Evolutionary conservation across 1,284 basidiomycete species (phyloP), one percentile per base, ranked within the genome.

Genomic region (Leccinum pachyderme): DNA sequence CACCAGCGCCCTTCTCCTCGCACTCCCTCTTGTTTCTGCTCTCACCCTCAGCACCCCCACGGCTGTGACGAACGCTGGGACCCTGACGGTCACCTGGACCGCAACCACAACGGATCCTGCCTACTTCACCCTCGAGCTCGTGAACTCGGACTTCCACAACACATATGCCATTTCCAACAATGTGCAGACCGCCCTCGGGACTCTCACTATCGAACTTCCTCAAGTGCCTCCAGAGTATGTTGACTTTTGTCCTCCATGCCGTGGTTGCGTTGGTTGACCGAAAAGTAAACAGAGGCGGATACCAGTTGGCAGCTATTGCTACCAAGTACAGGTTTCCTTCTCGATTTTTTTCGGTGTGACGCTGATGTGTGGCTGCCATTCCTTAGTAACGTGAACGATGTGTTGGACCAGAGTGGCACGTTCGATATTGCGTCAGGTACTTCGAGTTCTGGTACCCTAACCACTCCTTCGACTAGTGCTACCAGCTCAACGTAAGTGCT

Each of bases 91-190:
- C 52, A 70, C 63, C 2, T 88, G 85, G 84, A 68, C 74, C 0
- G 65, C 70, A 4, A 47, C 53, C 2, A 49, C 73, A 5, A 59
- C 58, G 7, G 86, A 88, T 62, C 73, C 80, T 55, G 55, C 55
- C 3, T 53, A 50, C 7, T 77, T 78, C 61, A 62, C 71, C 15
- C 29, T 81, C 13, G 73, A 77, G 60, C 68, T 88, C 48, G 51
- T 61, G 49, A 84, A 86, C 68, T 15, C 60, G 0, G n/a, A 44
- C 0, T 86, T 88, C 77, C 71, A 84, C 68, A 71, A 81, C 57
- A 57, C 75, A 0, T 80, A 80, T 49, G 85, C 80, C 41, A 75
- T 89, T 53, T 80, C 76, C 11, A 86, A 81, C 75, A 86, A 82
- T 59, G 72, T 89, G 1, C 61, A 72, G 24, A 75, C 80, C 1